Percentiles rank a stretch among this genome's conserved stretches.
Evolutionary conservation across 495 filamentous ascomycete genomes (phyloP).

Genomic region (Xylaria cubensis): DNA sequence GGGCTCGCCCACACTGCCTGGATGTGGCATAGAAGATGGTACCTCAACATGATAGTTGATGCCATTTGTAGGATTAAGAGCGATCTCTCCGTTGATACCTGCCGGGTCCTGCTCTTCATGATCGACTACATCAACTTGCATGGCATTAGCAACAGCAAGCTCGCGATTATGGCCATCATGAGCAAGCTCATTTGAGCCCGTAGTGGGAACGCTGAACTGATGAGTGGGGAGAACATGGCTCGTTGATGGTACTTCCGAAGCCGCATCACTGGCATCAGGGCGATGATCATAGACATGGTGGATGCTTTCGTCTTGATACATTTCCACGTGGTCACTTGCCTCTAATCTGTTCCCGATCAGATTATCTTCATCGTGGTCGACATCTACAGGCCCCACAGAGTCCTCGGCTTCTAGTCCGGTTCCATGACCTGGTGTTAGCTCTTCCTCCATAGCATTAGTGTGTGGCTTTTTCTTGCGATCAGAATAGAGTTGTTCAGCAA

Average conservation of each 20-base stretch:
- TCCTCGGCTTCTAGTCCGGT: not conserved
- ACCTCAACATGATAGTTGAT: constrained; percentile 17
- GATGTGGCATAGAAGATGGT: constrained; percentile 21
- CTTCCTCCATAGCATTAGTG: not conserved
- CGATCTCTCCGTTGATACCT: not conserved
- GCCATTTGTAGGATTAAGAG: not conserved
- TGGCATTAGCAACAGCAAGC: not conserved
- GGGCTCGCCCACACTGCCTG: not conserved
- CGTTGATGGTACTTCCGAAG: not conserved
- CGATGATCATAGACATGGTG: constrained; percentile 9
- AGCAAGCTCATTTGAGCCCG: not conserved
- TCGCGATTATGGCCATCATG: constrained; percentile 2
- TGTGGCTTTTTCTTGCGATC: constrained; percentile 25
- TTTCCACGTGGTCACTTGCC: constrained; percentile 3
- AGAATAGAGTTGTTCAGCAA: constrained; percentile 33
- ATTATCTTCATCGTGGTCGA: not conserved
- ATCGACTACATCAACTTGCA: not conserved
- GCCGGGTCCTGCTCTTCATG: not conserved
- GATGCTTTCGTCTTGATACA: constrained; percentile 20
- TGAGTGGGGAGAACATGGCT: not conserved
- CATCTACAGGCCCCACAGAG: not conserved
- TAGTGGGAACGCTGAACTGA: not conserved
- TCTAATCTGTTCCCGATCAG: not conserved
- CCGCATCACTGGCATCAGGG: not conserved
- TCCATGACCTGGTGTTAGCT: not conserved